These are phyloP conservation scores for Epichloe brachyelytri DNA, from an alignment of 2,329 filamentous ascomycete species.

Conservation along the genomic window DNA sequence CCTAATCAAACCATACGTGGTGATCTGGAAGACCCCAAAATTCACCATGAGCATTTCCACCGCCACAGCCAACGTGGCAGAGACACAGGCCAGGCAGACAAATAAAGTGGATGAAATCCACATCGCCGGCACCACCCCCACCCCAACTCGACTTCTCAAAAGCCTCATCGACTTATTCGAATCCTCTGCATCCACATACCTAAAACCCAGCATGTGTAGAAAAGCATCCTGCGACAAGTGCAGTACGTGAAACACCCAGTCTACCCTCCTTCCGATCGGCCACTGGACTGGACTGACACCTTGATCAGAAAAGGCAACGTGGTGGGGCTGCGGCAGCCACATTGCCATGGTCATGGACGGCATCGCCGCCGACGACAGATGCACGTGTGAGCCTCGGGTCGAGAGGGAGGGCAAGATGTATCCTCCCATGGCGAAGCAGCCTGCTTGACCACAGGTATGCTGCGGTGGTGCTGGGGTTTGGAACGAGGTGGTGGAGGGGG, in stretches of 20 bases:
- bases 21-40: too few relatives aligned
- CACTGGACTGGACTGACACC: neutral
- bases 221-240: constrained; percentile 49
- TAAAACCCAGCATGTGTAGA: constrained; percentile 43
- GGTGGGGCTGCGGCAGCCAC: constrained; percentile 54
- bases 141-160: neutral
- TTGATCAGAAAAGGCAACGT: constrained; percentile 41
- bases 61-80: too few relatives aligned
- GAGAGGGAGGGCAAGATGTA: constrained; percentile 48
- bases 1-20: too few relatives aligned
- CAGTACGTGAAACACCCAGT: constrained; percentile 30
- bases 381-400: constrained; percentile 51
- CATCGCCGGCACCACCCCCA: neutral
- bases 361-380: constrained; percentile 46
- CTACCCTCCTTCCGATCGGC: too few relatives aligned
- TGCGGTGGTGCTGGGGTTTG: constrained; percentile 13
- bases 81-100: too few relatives aligned
- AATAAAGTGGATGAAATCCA: too few relatives aligned
- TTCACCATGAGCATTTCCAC: too few relatives aligned
- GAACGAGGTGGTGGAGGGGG: constrained; percentile 15
- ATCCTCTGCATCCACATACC: neutral
- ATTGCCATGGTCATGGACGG: constrained; percentile 48
- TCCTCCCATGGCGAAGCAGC: constrained; percentile 45
- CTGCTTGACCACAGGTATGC: constrained; percentile 5
- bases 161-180: neutral